A percentile compares a stretch with the other conserved stretches of the same genome.
Conservation (phyloP, 2,329 filamentous ascomycete species). For the Simplicillium sp. region DNA sequence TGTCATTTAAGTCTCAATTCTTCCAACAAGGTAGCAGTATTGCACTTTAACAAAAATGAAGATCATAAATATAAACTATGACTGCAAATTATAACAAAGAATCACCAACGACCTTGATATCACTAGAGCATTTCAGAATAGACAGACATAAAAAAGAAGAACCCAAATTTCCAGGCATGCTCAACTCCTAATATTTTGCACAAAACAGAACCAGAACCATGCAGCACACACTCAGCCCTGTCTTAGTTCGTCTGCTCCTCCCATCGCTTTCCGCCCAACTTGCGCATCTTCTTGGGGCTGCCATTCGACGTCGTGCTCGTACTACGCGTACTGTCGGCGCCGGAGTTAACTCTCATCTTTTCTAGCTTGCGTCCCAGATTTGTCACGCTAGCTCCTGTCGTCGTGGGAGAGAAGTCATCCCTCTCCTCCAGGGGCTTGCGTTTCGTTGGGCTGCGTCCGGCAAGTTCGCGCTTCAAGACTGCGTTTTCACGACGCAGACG, state of each 20-base stretch:
- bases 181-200: too few relatives aligned
- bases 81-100: too few relatives aligned
- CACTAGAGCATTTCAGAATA: too few relatives aligned
- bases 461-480: constrained; percentile 56
- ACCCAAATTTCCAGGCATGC: too few relatives aligned
- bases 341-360: constrained; percentile 35
- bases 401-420: constrained; percentile 28
- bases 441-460: constrained; percentile 53
- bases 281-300: constrained; percentile 46
- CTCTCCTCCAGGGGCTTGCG: constrained; percentile 44
- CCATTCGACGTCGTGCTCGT: constrained; percentile 16
- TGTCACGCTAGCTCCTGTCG: constrained; percentile 14
- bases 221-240: constrained; percentile 22
- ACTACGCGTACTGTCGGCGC: constrained; percentile 15
- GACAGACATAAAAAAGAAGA: too few relatives aligned
- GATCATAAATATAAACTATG: too few relatives aligned
- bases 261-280: constrained; percentile 20
- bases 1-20: too few relatives aligned
- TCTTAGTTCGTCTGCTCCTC: constrained; percentile 9
- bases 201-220: background rate
- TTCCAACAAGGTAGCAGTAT: too few relatives aligned
- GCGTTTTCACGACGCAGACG: constrained; percentile 55
- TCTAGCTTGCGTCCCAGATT: constrained; percentile 39
- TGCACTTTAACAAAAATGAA: too few relatives aligned
- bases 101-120: too few relatives aligned